These are phyloP conservation scores for Syzygium grande DNA, from an alignment of 345 rosid species.

Conservation along the genomic window DNA sequence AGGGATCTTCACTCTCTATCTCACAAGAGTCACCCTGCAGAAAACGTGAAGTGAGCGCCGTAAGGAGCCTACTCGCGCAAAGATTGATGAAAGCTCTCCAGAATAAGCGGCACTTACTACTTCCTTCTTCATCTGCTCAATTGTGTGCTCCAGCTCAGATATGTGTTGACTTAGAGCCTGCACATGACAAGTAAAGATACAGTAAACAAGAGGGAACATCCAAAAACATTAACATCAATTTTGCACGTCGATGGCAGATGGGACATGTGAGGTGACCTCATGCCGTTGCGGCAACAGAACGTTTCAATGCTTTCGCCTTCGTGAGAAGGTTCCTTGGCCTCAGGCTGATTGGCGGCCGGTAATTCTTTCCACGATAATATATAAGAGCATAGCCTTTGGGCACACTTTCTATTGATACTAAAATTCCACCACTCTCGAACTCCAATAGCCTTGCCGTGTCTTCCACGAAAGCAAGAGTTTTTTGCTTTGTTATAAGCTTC, in stretches of 20 bases:
- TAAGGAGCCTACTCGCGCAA: not conserved
- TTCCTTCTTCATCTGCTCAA: constrained; percentile 67
- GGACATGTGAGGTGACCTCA: constrained; percentile 45
- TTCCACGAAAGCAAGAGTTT: constrained; percentile 85
- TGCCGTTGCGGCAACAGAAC: constrained; percentile 93
- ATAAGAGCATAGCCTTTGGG: constrained; percentile 93
- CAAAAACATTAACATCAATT: not conserved
- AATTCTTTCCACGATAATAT: constrained; percentile 94
- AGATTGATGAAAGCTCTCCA: not conserved
- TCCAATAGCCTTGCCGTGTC: constrained; percentile 89
- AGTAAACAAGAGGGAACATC: not conserved
- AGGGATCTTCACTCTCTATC: constrained; percentile 11
- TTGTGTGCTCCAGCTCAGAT: constrained; percentile 68
- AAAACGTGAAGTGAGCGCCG: not conserved
- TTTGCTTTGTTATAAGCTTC: constrained; percentile 90
- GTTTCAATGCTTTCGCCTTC: constrained; percentile 94
- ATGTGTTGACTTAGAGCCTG: constrained; percentile 98
- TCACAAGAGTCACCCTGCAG: constrained; percentile 27
- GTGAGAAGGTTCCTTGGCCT: constrained; percentile 95
- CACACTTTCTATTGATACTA: constrained; percentile 84
- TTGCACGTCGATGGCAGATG: not conserved
- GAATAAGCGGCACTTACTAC: constrained; percentile 30
- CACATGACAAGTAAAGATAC: constrained; percentile 6
- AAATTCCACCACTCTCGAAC: constrained; percentile 93
- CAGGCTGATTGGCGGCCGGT: constrained; percentile 70